A percentile compares a stretch with the other conserved stretches of the same genome.
These are phyloP conservation scores for Acer campestre DNA, from an alignment of 345 rosid species.

Conservation along the genomic window DNA sequence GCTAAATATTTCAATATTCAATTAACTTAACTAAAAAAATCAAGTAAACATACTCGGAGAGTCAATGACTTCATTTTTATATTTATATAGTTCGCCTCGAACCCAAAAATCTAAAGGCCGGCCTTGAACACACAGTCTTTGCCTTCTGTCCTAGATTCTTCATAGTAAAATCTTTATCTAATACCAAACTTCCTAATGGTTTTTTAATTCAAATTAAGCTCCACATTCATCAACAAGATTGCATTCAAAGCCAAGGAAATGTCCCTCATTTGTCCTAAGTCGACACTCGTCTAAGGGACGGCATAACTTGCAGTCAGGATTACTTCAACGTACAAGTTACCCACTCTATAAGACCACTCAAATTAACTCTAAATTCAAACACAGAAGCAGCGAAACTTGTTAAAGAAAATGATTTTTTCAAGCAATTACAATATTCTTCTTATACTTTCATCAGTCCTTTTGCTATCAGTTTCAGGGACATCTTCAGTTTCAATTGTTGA, in stretches of 20 bases:
- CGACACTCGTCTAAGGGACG: too few species aligned
- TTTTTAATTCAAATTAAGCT: background rate
- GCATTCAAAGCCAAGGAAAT: conserved; percentile 17
- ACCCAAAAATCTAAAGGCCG: too few species aligned
- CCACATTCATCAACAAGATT: background rate
- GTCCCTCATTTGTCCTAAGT: background rate
- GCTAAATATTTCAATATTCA: too few species aligned
- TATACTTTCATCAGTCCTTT: conserved; percentile 3
- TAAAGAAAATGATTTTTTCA: conserved; percentile 7
- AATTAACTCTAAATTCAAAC: background rate
- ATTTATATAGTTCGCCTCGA: too few species aligned
- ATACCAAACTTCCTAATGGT: too few species aligned
- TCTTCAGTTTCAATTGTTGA: background rate
- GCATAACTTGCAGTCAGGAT: conserved; percentile 7
- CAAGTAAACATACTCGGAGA: too few species aligned
- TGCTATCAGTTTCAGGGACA: conserved; percentile 4
- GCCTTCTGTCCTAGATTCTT: too few species aligned
- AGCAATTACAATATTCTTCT: background rate
- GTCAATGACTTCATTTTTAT: too few species aligned
- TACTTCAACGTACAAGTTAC: conserved; percentile 2
- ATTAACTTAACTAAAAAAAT: too few species aligned
- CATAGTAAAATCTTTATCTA: too few species aligned
- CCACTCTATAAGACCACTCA: background rate
- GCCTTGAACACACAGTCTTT: too few species aligned
- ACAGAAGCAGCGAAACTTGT: background rate